phyloP scores from a whole-genome alignment of 2,329 filamentous ascomycete genomes.

The Diaporthe longicolla region DNA sequence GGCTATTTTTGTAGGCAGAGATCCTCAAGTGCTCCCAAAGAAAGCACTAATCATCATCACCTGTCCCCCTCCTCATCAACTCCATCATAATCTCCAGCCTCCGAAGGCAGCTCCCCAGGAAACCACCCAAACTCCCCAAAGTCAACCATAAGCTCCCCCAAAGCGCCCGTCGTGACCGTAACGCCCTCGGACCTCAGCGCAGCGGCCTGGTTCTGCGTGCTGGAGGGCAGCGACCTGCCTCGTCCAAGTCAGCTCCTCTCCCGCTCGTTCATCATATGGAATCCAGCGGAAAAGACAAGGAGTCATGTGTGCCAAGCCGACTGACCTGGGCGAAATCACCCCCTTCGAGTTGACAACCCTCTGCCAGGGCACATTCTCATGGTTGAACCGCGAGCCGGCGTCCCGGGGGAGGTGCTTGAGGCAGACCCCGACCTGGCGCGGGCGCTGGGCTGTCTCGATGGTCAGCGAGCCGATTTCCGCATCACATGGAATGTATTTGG shows the following conservation, averaged over 20 bases:
- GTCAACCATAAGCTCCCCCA: conserved; percentile 68
- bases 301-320: no score
- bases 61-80: conserved; percentile 47
- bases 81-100: conserved; percentile 46
- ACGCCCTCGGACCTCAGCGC: conserved; percentile 68
- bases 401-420: conserved; percentile 84
- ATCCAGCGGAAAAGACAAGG: no score
- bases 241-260: conserved; percentile 17
- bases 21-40: not conserved
- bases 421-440: conserved; percentile 89
- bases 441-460: conserved; percentile 70
- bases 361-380: conserved; percentile 91
- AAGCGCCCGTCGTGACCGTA: conserved; percentile 60
- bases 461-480: not conserved
- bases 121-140: conserved; percentile 70
- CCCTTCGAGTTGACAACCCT: conserved; percentile 91
- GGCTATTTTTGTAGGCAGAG: not conserved
- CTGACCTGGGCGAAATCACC: conserved; percentile 84
- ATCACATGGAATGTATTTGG: no score
- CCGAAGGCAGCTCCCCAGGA: conserved; percentile 63
- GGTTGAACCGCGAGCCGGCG: conserved; percentile 72
- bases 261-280: not conserved
- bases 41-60: not conserved
- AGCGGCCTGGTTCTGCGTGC: conserved; percentile 64
- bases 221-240: conserved; percentile 65